Evolutionary conservation across 306 rosid species (phyloP).

Genomic region (Castanea crenata): DNA sequence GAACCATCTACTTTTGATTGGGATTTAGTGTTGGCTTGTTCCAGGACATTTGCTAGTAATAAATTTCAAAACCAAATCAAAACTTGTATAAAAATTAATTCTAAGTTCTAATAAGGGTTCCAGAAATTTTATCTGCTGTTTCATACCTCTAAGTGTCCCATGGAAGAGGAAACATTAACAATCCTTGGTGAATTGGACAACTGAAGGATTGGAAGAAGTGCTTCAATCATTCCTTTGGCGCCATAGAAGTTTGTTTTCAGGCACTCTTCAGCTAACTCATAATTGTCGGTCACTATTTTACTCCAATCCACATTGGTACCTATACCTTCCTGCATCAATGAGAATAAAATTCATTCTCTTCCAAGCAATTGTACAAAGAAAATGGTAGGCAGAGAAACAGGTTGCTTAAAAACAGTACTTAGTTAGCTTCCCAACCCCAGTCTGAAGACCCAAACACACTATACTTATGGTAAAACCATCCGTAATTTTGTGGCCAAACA

Average conservation of each 20-base stretch:
- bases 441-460: no score
- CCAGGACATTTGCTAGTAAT: no score
- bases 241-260: slow-evolving; percentile 9
- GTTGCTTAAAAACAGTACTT: no score
- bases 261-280: slow-evolving; percentile 9
- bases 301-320: background rate
- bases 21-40: no score
- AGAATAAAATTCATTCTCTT: background rate
- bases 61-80: no score
- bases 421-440: no score
- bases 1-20: no score
- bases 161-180: slow-evolving; percentile 6
- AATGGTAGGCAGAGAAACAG: no score
- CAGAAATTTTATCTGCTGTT: background rate
- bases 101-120: no score
- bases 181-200: slow-evolving; percentile 16
- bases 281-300: background rate
- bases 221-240: slow-evolving; percentile 1
- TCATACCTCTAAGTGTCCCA: background rate
- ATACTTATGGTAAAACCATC: background rate
- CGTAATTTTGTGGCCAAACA: no score
- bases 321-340: background rate
- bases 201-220: slow-evolving; percentile 5
- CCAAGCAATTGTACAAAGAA: no score
- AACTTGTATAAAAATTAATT: no score